These are phyloP conservation scores for Termitomyces sp. DNA, from an alignment of 768 basidiomycete genomes.

Conservation along the genomic window DNA sequence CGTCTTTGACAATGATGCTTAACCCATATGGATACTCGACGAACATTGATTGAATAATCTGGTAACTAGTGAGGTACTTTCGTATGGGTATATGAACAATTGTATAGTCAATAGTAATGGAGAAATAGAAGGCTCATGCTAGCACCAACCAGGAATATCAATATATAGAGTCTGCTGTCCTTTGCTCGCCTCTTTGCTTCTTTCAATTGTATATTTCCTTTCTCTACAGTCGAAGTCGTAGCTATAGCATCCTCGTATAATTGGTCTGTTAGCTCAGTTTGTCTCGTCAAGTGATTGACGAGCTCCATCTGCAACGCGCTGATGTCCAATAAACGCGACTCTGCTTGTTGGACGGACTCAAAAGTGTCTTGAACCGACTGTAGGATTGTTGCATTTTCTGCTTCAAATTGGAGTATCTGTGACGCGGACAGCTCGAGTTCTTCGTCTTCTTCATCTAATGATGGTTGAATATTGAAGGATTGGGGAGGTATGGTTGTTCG, in stretches of 20 bases:
- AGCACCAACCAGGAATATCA: slow-evolving; percentile 89
- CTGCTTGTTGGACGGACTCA: slow-evolving; percentile 87
- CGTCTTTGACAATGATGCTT: background rate
- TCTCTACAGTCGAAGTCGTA: slow-evolving; percentile 78
- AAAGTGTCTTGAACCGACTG: slow-evolving; percentile 81
- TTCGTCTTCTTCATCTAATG: slow-evolving; percentile 64
- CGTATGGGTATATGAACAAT: background rate
- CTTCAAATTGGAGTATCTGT: slow-evolving; percentile 90
- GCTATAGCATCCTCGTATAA: slow-evolving; percentile 93
- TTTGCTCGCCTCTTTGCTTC: slow-evolving; percentile 85
- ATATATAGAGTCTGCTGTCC: slow-evolving; percentile 83
- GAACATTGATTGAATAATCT: too few species aligned
- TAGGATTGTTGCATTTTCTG: slow-evolving; percentile 84
- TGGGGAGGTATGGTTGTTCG: slow-evolving; percentile 18
- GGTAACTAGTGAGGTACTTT: too few species aligned
- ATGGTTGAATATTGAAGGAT: slow-evolving; percentile 18
- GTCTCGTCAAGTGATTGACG: slow-evolving; percentile 78
- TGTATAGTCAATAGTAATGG: slow-evolving; percentile 58
- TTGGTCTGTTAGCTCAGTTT: slow-evolving; percentile 90
- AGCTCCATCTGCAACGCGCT: slow-evolving; percentile 90
- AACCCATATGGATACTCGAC: background rate
- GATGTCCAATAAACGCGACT: slow-evolving; percentile 88
- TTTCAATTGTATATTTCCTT: slow-evolving; percentile 85
- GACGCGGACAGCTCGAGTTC: slow-evolving; percentile 79
- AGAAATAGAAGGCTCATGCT: slow-evolving; percentile 89